A percentile compares a stretch with the other conserved stretches of the same genome.
Evolutionary conservation across 1,284 basidiomycete genomes (phyloP).

Genomic region (Ceratobasidium sp.): DNA sequence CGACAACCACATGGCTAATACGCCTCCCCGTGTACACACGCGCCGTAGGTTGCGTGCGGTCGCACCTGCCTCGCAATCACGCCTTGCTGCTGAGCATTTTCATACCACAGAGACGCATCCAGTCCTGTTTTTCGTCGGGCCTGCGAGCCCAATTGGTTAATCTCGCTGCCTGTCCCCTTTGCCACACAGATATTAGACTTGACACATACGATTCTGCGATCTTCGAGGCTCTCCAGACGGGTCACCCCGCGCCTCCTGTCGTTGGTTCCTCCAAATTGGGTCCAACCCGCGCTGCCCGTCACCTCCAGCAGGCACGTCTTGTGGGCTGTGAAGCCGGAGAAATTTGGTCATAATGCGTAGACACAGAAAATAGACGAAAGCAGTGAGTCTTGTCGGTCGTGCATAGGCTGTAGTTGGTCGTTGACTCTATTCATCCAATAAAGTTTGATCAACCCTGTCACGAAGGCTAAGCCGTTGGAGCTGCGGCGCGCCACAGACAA

Average conservation of each 20-base stretch:
- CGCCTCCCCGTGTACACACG: slow-evolving; percentile 13
- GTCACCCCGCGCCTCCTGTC: background rate
- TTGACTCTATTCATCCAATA: slow-evolving; percentile 15
- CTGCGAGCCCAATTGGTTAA: slow-evolving; percentile 19
- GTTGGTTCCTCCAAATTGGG: background rate
- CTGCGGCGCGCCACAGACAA: background rate
- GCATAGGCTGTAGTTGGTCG: background rate
- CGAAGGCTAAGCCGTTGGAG: background rate
- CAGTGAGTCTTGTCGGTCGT: background rate
- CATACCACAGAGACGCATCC: background rate
- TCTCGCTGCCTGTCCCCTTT: background rate
- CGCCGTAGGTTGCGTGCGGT: background rate
- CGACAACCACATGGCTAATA: slow-evolving; percentile 30
- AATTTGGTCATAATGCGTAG: background rate
- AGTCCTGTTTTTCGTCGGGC: background rate
- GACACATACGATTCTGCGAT: slow-evolving; percentile 6
- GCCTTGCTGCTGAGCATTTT: slow-evolving; percentile 5
- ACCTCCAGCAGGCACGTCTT: background rate
- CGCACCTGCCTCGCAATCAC: slow-evolving; percentile 38
- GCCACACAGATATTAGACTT: slow-evolving; percentile 2
- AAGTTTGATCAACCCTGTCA: slow-evolving; percentile 36
- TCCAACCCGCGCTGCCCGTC: background rate
- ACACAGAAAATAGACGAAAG: background rate
- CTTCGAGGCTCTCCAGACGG: background rate
- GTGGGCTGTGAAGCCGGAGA: background rate